Conservation (phyloP, 805 yeast genomes). For the Yarrowia hollandica region DNA sequence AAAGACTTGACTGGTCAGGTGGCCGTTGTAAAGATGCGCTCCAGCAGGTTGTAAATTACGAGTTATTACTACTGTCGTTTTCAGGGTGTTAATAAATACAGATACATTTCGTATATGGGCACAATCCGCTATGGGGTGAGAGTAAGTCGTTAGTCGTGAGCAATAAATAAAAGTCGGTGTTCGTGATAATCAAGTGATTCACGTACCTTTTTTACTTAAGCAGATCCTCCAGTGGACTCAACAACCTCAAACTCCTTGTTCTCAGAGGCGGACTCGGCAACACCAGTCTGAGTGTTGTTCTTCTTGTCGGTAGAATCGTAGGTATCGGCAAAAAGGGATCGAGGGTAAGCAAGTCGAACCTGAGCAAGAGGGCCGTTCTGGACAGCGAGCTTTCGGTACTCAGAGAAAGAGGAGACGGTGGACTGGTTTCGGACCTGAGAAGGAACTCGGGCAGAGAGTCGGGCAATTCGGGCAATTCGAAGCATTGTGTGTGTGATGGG, state of each 20-base stretch:
- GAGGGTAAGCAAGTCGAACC: conserved; percentile 30
- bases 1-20: background rate
- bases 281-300: conserved; percentile 24
- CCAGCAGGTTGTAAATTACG: too few species aligned
- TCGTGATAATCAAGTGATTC: background rate
- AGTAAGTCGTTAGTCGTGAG: conserved; percentile 27
- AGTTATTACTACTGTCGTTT: too few species aligned
- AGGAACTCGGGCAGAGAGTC: conserved; percentile 29
- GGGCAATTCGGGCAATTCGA: conserved; percentile 29
- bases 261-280: conserved; percentile 28
- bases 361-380: conserved; percentile 30
- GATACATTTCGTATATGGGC: conserved; percentile 17
- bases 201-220: conserved; percentile 23
- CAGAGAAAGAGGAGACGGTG: conserved; percentile 28
- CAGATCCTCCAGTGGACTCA: conserved; percentile 27
- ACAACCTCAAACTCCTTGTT: conserved; percentile 28
- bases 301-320: conserved; percentile 2
- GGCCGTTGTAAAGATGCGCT: too few species aligned
- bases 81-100: conserved; percentile 24
- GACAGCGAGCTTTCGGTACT: conserved; percentile 30
- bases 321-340: conserved; percentile 30
- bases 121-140: background rate
- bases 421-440: conserved; percentile 28
- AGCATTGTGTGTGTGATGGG: conserved; percentile 21
- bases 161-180: conserved; percentile 26